phyloP scores from a whole-genome alignment of 1,139 yeast genomes.

The Spathaspora sp. region DNA sequence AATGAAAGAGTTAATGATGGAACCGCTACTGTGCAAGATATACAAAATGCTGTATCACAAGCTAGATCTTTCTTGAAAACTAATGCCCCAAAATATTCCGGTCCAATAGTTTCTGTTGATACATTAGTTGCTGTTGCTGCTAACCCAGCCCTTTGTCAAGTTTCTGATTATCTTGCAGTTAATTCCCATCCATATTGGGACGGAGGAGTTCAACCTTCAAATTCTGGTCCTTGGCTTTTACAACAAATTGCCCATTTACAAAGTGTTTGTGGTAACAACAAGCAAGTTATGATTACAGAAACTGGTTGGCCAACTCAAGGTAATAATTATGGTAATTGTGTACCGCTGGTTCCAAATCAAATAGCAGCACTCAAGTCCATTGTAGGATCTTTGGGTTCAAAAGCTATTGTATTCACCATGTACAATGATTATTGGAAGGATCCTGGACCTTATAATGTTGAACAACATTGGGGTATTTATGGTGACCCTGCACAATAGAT shows the following conservation, averaged over 20 bases:
- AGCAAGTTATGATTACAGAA: conserved; percentile 64
- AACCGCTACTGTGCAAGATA: conserved; percentile 56
- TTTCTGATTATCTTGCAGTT: conserved; percentile 77
- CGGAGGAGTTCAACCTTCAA: conserved; percentile 60
- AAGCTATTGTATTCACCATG: conserved; percentile 65
- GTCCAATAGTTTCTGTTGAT: conserved; percentile 75
- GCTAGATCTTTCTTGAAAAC: conserved; percentile 57
- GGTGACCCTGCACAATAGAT: conserved; percentile 24
- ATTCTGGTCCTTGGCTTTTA: conserved; percentile 72
- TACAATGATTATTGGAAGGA: conserved; percentile 78
- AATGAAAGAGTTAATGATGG: conserved; percentile 78
- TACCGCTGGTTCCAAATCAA: conserved; percentile 68
- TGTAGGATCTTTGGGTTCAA: conserved; percentile 51
- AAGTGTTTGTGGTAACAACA: conserved; percentile 61
- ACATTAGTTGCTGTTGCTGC: conserved; percentile 71
- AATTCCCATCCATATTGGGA: conserved; percentile 84
- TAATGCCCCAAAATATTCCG: conserved; percentile 61
- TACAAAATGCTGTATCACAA: conserved; percentile 51
- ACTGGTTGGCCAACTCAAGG: conserved; percentile 85
- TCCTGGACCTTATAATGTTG: conserved; percentile 65
- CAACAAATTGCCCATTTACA: conserved; percentile 66
- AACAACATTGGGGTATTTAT: conserved; percentile 71
- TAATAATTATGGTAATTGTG: conserved; percentile 61
- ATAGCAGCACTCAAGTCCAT: conserved; percentile 58
- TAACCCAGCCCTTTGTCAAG: conserved; percentile 69